Evolutionary conservation across 1,139 yeast genomes (phyloP), one percentile per base, ranked within the genome.

Genomic region (Candida sp.): DNA sequence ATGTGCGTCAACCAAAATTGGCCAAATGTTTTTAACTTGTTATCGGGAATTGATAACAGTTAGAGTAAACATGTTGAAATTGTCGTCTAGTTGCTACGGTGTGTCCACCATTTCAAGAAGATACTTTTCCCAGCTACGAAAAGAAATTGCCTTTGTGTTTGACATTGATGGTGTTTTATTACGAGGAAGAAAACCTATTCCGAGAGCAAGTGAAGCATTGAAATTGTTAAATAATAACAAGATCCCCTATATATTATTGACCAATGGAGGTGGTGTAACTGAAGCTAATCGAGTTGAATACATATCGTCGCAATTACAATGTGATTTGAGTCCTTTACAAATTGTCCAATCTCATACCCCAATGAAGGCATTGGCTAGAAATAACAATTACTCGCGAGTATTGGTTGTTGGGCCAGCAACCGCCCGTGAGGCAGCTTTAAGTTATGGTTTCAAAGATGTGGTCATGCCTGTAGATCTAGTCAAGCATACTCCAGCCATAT

Each of bases 331-430:
- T 6, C 77, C 82, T 4, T 66, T 74, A 38, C 97, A 91, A 58
- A 70, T 93, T 35, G 82, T 93, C 11, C 96, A 88, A 62, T 83
- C 95, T 41, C 99, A 93, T 64, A 91, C 98, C 0, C 99, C 98
- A 1, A 84, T 87, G 75, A 79, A 77, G 51, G 76, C 82, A 0
- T 68, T 88, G 43, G 79, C 79, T 1, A 62, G 68, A 21, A 50
- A 54, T 21, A 57, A 57, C 32, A 67, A 72, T 42, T 83, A 71
- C 54, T 62, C 77, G 33, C 70, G 90, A 12, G 90, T 90, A 6
- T 64, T 91, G 50, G 90, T 88, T 1, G 84, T 90, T 21, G 98
- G 98, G 4, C 96, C 96, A 1, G 83, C 83, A 19, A 68, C 71
- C 37, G 80, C 86, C 34, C 73, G 96, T 37, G 64, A 72, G 22